These are phyloP conservation scores for Zasmidium cellare DNA, from an alignment of 2,329 filamentous ascomycete species.

Conservation along the genomic window DNA sequence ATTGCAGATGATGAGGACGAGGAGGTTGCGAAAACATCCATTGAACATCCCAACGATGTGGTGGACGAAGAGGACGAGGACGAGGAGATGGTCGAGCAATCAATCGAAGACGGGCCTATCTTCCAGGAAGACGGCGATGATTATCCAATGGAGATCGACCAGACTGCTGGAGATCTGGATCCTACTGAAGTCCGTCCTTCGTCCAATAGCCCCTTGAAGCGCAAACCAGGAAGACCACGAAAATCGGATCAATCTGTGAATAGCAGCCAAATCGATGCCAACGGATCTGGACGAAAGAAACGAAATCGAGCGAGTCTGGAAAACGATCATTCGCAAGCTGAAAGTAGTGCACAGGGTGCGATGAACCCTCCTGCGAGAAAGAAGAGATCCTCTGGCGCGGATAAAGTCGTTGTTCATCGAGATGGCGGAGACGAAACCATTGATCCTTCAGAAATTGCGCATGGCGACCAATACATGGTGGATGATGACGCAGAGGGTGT, in stretches of 20 bases:
- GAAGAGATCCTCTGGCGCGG: slow-evolving; percentile 17
- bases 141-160: slow-evolving; percentile 11
- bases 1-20: slow-evolving; percentile 23
- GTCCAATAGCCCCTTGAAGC: slow-evolving; percentile 4
- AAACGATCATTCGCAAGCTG: slow-evolving; percentile 8
- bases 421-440: slow-evolving; percentile 15
- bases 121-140: slow-evolving; percentile 17
- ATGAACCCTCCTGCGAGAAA: slow-evolving; percentile 16
- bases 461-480: slow-evolving; percentile 14
- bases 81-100: slow-evolving; percentile 20
- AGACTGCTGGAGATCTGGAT: slow-evolving; percentile 7
- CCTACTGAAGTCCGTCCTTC: neutral
- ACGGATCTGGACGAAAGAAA: slow-evolving; percentile 15
- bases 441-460: slow-evolving; percentile 12
- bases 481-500: slow-evolving; percentile 15
- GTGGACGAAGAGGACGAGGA: slow-evolving; percentile 15
- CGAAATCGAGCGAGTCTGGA: slow-evolving; percentile 19
- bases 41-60: slow-evolving; percentile 17
- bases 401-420: slow-evolving; percentile 8
- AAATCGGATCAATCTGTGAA: slow-evolving; percentile 22
- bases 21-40: slow-evolving; percentile 15
- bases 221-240: slow-evolving; percentile 19
- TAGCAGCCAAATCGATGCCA: slow-evolving; percentile 12
- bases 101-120: slow-evolving; percentile 20
- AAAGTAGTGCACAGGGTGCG: slow-evolving; percentile 7